A percentile compares a stretch with the other conserved stretches of the same genome.
These are phyloP conservation scores for Cercospora sesami DNA, from an alignment of 2,329 filamentous ascomycete genomes.

Conservation along the genomic window DNA sequence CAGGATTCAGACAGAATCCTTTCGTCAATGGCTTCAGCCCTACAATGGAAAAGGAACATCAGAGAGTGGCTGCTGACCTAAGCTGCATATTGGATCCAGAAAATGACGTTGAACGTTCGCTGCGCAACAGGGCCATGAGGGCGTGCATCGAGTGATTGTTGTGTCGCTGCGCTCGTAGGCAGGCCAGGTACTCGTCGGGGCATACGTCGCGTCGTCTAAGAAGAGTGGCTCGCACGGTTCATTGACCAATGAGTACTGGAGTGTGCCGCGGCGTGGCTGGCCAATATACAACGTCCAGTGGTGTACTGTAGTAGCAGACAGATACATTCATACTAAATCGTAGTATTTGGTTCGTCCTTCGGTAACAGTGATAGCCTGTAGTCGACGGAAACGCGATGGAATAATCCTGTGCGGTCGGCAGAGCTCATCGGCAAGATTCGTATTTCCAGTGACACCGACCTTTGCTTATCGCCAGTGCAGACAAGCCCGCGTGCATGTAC, in stretches of 20 bases:
- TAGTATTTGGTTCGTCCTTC: not conserved
- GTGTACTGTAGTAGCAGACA: not conserved
- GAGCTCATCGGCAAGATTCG: not conserved
- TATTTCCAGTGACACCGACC: not conserved
- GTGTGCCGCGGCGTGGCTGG: not conserved
- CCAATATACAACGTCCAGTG: not conserved
- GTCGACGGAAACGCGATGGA: not conserved
- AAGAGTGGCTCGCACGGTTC: not conserved
- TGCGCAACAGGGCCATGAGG: not conserved
- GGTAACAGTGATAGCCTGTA: too few species aligned
- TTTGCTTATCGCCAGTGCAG: not conserved
- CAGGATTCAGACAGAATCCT: not conserved
- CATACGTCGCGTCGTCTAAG: not conserved
- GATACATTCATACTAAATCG: not conserved
- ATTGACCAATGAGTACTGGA: not conserved
- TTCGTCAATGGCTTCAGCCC: conserved; percentile 5
- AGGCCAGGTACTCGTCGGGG: not conserved
- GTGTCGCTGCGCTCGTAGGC: not conserved
- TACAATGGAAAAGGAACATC: not conserved
- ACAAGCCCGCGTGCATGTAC: not conserved
- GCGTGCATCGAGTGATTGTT: not conserved
- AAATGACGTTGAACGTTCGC: not conserved
- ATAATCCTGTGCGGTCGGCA: not conserved
- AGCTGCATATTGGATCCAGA: not conserved
- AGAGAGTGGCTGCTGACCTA: not conserved